Evolutionary conservation across 129 eudicot species (phyloP).

Genomic region (Arctium lappa): DNA sequence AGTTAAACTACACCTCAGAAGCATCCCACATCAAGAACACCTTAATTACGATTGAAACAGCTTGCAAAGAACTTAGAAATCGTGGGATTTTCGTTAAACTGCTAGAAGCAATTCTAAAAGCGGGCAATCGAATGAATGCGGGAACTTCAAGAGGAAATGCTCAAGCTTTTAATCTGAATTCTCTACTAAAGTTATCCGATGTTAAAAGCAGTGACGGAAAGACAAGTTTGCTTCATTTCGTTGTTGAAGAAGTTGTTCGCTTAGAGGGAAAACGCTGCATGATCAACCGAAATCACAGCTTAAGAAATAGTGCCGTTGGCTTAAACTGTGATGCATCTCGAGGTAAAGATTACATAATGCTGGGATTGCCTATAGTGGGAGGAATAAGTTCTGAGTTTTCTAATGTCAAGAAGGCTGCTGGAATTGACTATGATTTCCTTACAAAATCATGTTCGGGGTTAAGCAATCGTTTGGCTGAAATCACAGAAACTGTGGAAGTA

Average conservation of each 20-base stretch:
- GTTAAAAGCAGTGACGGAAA: constrained; percentile 94
- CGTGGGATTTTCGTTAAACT: constrained; percentile 86
- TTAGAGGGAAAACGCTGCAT: constrained; percentile 89
- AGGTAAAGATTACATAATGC: constrained; percentile 56
- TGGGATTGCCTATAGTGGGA: constrained; percentile 84
- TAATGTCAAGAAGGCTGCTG: constrained; percentile 80
- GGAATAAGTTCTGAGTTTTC: constrained; percentile 79
- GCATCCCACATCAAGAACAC: constrained; percentile 53
- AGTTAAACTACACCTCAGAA: constrained; percentile 61
- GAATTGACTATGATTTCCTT: constrained; percentile 55
- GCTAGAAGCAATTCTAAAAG: constrained; percentile 83
- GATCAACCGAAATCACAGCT: constrained; percentile 51
- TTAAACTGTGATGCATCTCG: constrained; percentile 30
- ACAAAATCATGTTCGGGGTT: constrained; percentile 35
- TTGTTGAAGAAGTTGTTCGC: constrained; percentile 88
- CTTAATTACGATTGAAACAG: constrained; percentile 60
- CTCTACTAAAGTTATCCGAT: constrained; percentile 78
- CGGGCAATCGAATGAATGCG: constrained; percentile 91
- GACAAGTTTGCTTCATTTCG: constrained; percentile 89
- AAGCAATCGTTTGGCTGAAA: constrained; percentile 41
- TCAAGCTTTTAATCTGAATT: constrained; percentile 78
- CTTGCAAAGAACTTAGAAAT: constrained; percentile 70
- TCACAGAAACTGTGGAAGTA: constrained; percentile 36
- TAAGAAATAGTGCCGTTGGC: constrained; percentile 26
- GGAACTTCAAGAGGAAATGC: constrained; percentile 98